Evolutionary conservation across 176 grass and related monocot species (phyloP).

Genomic region (Ensete glaucum): DNA sequence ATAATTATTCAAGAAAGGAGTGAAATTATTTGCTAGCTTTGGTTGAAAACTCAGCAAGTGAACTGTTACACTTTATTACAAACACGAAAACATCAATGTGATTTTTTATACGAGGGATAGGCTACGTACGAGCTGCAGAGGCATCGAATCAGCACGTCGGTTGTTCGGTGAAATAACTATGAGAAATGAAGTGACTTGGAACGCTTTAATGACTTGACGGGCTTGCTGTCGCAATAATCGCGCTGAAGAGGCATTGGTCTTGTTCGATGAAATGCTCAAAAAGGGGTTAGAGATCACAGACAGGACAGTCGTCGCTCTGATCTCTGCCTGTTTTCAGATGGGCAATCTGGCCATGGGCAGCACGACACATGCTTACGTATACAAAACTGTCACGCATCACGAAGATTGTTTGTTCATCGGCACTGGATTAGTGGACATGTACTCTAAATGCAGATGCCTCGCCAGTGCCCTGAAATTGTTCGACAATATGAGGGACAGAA

Average conservation of each 20-base stretch:
- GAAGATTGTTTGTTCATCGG: neutral
- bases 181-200: slow-evolving; percentile 10
- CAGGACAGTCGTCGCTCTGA: neutral
- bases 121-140: neutral
- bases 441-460: slow-evolving; percentile 15
- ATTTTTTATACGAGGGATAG: no score
- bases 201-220: slow-evolving; percentile 3
- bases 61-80: no score
- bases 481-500: neutral
- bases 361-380: neutral
- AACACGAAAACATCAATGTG: no score
- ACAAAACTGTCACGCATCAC: neutral
- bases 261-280: slow-evolving; percentile 6
- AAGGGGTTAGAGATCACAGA: neutral
- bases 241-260: slow-evolving; percentile 1
- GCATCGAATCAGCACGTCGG: neutral
- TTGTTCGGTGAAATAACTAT: slow-evolving; percentile 16
- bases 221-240: neutral
- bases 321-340: slow-evolving; percentile 10
- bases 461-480: slow-evolving; percentile 8
- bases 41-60: no score
- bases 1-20: no score
- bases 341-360: neutral
- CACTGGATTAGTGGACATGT: slow-evolving; percentile 19
- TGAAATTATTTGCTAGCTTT: no score